Base-by-base conservation (phyloP, 345 rosid genomes). In the Tarenaya hassleriana region DNA sequence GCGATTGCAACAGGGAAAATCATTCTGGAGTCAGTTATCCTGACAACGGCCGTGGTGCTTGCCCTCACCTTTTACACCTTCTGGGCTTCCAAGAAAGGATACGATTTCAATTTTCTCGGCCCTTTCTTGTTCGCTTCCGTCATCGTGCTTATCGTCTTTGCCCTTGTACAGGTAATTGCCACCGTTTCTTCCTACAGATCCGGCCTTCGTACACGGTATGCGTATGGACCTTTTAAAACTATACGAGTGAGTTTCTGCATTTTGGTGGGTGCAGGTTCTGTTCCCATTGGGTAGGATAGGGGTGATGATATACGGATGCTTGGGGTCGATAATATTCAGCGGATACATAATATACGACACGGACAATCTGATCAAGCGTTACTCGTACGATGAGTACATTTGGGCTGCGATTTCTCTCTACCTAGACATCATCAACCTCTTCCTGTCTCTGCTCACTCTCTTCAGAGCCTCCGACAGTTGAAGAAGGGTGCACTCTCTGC, bases 331-430 rank as follows among this genome's bases (percentile, higher is more conserved):
- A 56, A 76, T 88, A 47, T 88, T 88, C 67, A 81, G 94, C 41
- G 96, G 88, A 0, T 87, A 83, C 63, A 88, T 88, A 27, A 57
- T 84, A n/a, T 88, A 77, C 17, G 94, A 88, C 52, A 88, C 96
- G 0, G 96, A 84, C 70, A 88, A 88, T 64, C 73, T 88, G 50
- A 88, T 88, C 75, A 88, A 88, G 69, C 88, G 94, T 7, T 73
- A 58, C 65, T 24, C 74, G 3, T 87, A 88, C 15, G 96, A 84
- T 54, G 94, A 88, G 9, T 84, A 88, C 35, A 84, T 88, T 17
- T 88, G 96, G 96, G 96, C 96, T 18, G 75, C 96, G 0, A 80
- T 88, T n/a, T 39, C 82, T 10, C 66, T 88, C 50, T 88, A 88
- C 60, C 68, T 88, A 14, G 96, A 88, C 47, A 73, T 84, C 61